Base-by-base conservation (phyloP, 768 basidiomycete genomes). In the Russula lepida region DNA sequence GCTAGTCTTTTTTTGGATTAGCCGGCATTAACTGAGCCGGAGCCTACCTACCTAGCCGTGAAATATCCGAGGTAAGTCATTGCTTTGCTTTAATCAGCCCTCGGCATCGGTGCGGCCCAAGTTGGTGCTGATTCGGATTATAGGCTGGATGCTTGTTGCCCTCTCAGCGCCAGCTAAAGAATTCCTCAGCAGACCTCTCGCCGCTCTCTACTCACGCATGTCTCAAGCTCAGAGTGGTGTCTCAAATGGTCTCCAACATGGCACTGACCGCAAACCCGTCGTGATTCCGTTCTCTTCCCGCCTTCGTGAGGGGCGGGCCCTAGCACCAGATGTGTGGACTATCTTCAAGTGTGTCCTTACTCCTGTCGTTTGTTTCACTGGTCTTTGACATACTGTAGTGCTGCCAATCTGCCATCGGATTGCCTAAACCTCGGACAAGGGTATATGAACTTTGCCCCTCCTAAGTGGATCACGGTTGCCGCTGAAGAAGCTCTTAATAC, bases 391-490 rank as follows among this genome's bases (percentile, higher is more conserved):
- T 71, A 9, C 4, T 32, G 19, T 47, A 97, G 93, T 70, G 92
- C 82, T 47, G 86, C 80, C 44, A 95, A 97, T 69, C 80, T 98
- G 64, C 95, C 95, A 0, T 64, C 82, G 11, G 92, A 98, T 71
- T 92, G 92, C 66, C 89, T 99, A 71, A 99, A 99, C 74, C 86
- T 99, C 47, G 95, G 95, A 4, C 95, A 84, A 66, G 73, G 73
- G 4, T 95, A 92, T 74, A 95, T 95, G 92, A 93, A 93, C 77
- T 95, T 94, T 71, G 72, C 84, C 1, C 92, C 92, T 17, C 91
- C 92, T 2, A 68, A 78, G 60, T 94, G 89, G 87, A 80, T 95
- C 59, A 82, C 78, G 44, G 77, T 85, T 21, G 88, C 87, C 1
- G 92, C 89, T 4, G 78, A 83, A 52, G 77, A 81, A 23, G 92